Conservation (phyloP, 176 grass and related monocot species). For the Secale cereale region DNA sequence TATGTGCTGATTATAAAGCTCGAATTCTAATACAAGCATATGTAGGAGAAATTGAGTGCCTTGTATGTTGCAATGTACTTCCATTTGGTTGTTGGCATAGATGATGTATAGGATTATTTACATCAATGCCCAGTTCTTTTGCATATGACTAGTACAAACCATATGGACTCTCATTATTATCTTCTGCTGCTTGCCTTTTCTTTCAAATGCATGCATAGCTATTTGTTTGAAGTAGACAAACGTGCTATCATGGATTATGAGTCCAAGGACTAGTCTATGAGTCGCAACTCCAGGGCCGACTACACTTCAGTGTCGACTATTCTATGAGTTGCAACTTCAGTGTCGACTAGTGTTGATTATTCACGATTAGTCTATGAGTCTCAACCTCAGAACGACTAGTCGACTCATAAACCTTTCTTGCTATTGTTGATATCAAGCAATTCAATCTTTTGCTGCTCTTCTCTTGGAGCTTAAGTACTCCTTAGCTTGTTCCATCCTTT, state of each 20-base stretch:
- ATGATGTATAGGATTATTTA: neutral
- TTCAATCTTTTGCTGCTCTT: conserved; percentile 3
- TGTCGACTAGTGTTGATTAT: too few species aligned
- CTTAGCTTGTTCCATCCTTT: neutral
- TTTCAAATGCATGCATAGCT: neutral
- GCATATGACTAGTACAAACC: neutral
- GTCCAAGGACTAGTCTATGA: too few species aligned
- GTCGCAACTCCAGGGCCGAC: too few species aligned
- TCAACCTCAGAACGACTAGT: too few species aligned
- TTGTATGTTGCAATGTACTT: neutral
- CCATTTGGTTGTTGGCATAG: neutral
- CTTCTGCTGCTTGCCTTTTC: neutral
- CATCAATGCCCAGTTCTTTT: neutral
- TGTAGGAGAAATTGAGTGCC: neutral
- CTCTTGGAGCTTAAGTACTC: neutral
- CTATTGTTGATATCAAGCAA: neutral
- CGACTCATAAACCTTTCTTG: too few species aligned
- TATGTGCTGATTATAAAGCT: neutral
- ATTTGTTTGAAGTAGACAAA: neutral
- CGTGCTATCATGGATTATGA: too few species aligned
- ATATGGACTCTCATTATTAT: neutral
- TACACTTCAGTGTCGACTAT: too few species aligned
- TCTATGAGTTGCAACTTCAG: too few species aligned
- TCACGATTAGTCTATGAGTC: too few species aligned
- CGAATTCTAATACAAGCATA: neutral